Percentiles rank a stretch among this genome's conserved stretches.
Evolutionary conservation across 768 basidiomycete species (phyloP).

Genomic region (Suillus fuscotomentosus): DNA sequence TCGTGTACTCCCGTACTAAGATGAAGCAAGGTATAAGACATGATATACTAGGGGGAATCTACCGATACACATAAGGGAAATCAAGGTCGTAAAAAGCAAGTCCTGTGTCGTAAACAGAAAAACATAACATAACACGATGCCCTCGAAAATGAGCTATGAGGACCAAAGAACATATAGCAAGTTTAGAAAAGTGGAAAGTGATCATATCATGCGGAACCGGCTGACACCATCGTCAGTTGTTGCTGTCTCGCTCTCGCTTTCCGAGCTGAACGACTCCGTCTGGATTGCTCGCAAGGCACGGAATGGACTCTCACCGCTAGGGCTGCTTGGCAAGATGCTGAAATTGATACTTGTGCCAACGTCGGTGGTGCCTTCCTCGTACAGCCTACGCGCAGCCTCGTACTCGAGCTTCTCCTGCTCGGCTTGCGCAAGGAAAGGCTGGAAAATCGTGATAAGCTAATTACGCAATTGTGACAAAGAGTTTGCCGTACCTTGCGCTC

Average conservation of each 20-base stretch:
- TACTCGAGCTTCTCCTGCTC: slow-evolving; percentile 96
- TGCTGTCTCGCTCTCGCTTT: slow-evolving; percentile 69
- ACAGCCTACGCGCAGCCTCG: slow-evolving; percentile 79
- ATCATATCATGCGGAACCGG: slow-evolving; percentile 32
- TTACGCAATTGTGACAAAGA: slow-evolving; percentile 3
- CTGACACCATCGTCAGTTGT: slow-evolving; percentile 47
- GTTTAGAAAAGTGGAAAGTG: slow-evolving; percentile 12
- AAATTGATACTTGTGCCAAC: slow-evolving; percentile 78
- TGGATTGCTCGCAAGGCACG: slow-evolving; percentile 46
- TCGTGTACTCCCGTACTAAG: slow-evolving; percentile 19
- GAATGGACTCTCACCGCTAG: slow-evolving; percentile 42
- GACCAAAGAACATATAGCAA: slow-evolving; percentile 24
- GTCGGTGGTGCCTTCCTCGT: slow-evolving; percentile 78
- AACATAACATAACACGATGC: slow-evolving; percentile 34
- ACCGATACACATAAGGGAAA: slow-evolving; percentile 41
- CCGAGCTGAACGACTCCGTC: slow-evolving; percentile 60
- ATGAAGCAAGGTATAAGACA: slow-evolving; percentile 29
- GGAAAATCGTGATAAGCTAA: slow-evolving; percentile 15
- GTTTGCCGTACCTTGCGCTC: slow-evolving; percentile 75
- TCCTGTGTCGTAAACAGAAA: slow-evolving; percentile 27
- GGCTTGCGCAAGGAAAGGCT: slow-evolving; percentile 93
- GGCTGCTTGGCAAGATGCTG: slow-evolving; percentile 72
- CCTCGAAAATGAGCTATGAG: slow-evolving; percentile 31
- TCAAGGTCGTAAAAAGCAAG: slow-evolving; percentile 20
- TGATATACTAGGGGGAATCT: slow-evolving; percentile 32